phyloP scores from a whole-genome alignment of 148 eudicot species.

The Amaranthus palmeri region DNA sequence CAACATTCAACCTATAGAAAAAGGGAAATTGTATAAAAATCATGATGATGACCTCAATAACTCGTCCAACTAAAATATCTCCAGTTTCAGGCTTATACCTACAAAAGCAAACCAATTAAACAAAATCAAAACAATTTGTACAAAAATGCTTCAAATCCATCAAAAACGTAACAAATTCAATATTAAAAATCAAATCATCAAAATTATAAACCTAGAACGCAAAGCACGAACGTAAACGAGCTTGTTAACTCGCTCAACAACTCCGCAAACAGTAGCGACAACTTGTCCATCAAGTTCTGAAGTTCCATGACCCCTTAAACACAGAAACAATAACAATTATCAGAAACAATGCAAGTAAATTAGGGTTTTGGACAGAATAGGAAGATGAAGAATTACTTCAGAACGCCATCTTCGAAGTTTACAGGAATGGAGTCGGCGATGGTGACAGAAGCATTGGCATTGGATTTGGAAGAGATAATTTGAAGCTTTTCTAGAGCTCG shows the following conservation, averaged over 20 bases:
- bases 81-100: conserved; percentile 97
- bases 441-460: conserved; percentile 54
- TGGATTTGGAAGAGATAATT: conserved; percentile 44
- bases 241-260: conserved; percentile 82
- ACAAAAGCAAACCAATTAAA: conserved; percentile 3
- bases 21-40: neutral
- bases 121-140: neutral
- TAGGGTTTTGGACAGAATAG: conserved; percentile 9
- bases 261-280: conserved; percentile 77
- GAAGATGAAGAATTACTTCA: conserved; percentile 46
- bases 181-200: neutral
- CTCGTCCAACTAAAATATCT: conserved; percentile 81
- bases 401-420: conserved; percentile 58
- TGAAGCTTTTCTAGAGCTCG: conserved; percentile 60
- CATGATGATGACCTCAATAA: conserved; percentile 57
- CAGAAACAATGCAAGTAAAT: neutral
- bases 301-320: conserved; percentile 87
- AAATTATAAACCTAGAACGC: conserved; percentile 57
- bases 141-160: neutral
- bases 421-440: conserved; percentile 77
- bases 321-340: neutral
- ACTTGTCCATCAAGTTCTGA: conserved; percentile 58
- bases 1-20: neutral
- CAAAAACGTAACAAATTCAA: neutral
- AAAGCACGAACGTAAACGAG: conserved; percentile 75